A percentile compares a stretch with the other conserved stretches of the same genome.
phyloP scores from a whole-genome alignment of 2,329 filamentous ascomycete genomes.

The Exophiala aquamarina region DNA sequence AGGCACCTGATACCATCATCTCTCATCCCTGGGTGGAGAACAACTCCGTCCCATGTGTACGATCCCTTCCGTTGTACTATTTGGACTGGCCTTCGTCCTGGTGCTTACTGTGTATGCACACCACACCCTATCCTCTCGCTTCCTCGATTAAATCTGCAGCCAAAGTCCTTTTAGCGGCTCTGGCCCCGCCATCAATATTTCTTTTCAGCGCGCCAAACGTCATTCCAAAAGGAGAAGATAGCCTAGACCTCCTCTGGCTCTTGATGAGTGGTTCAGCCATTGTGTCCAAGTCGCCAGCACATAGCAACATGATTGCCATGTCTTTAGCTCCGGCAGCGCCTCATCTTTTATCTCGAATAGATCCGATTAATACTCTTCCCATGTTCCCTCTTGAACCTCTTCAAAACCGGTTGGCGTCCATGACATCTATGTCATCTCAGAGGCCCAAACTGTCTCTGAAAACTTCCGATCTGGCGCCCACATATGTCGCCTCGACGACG shows the following conservation, averaged over 20 bases:
- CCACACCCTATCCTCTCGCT: background rate
- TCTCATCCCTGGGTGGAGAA: too few species aligned
- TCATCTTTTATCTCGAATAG: slow-evolving; percentile 15
- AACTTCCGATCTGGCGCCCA: slow-evolving; percentile 51
- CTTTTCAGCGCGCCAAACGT: background rate
- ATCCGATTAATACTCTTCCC: slow-evolving; percentile 3
- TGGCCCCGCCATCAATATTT: background rate
- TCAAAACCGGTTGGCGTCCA: background rate
- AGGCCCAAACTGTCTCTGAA: slow-evolving; percentile 63
- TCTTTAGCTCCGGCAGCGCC: slow-evolving; percentile 11
- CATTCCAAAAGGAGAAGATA: too few species aligned
- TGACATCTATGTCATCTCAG: slow-evolving; percentile 27
- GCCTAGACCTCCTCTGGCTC: background rate
- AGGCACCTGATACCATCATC: too few species aligned
- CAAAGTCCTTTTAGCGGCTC: background rate
- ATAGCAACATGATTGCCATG: slow-evolving; percentile 19
- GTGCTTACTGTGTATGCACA: slow-evolving; percentile 4
- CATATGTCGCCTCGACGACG: slow-evolving; percentile 55
- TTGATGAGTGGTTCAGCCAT: slow-evolving; percentile 3
- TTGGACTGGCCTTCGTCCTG: background rate
- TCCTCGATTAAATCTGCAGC: background rate
- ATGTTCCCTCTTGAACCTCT: slow-evolving; percentile 8
- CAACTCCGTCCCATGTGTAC: too few species aligned
- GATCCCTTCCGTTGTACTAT: background rate
- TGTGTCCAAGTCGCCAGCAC: slow-evolving; percentile 3